Percentiles rank a stretch among this genome's conserved stretches.
These are phyloP conservation scores for Termitomyces sp. DNA, from an alignment of 768 basidiomycete genomes.

Conservation along the genomic window DNA sequence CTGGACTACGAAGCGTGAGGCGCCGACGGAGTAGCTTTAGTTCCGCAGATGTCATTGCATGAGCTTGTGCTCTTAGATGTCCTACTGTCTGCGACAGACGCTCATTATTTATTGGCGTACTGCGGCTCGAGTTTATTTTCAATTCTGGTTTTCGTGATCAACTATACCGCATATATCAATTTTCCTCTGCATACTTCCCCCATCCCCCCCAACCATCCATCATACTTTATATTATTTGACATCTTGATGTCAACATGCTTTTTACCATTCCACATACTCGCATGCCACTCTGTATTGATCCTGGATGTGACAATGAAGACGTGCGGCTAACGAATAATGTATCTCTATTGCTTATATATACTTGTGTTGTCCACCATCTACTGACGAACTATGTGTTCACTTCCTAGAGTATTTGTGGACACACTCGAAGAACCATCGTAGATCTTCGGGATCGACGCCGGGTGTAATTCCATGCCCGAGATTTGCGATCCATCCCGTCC, in stretches of 20 bases:
- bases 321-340: neutral
- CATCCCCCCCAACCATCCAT: slow-evolving; percentile 27
- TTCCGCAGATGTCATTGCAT: slow-evolving; percentile 79
- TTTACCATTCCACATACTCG: slow-evolving; percentile 11
- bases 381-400: neutral
- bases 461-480: slow-evolving; percentile 97
- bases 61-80: slow-evolving; percentile 12
- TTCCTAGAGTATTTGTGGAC: slow-evolving; percentile 69
- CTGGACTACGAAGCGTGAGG: slow-evolving; percentile 66
- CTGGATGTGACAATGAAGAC: slow-evolving; percentile 1
- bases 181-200: slow-evolving; percentile 21
- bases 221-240: slow-evolving; percentile 17
- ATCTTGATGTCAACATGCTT: slow-evolving; percentile 9
- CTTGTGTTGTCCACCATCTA: neutral
- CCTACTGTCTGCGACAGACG: neutral
- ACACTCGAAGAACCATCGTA: slow-evolving; percentile 88
- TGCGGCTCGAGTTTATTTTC: neutral
- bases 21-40: slow-evolving; percentile 85
- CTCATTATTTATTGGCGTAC: slow-evolving; percentile 2
- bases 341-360: neutral
- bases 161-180: slow-evolving; percentile 10
- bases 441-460: slow-evolving; percentile 88
- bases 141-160: slow-evolving; percentile 9
- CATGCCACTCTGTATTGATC: slow-evolving; percentile 12
- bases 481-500: slow-evolving; percentile 92